A percentile compares a stretch with the other conserved stretches of the same genome.
These are phyloP conservation scores for Phaeodactylum tricornutum DNA, from an alignment of 108 stramenopile species.

Conservation along the genomic window DNA sequence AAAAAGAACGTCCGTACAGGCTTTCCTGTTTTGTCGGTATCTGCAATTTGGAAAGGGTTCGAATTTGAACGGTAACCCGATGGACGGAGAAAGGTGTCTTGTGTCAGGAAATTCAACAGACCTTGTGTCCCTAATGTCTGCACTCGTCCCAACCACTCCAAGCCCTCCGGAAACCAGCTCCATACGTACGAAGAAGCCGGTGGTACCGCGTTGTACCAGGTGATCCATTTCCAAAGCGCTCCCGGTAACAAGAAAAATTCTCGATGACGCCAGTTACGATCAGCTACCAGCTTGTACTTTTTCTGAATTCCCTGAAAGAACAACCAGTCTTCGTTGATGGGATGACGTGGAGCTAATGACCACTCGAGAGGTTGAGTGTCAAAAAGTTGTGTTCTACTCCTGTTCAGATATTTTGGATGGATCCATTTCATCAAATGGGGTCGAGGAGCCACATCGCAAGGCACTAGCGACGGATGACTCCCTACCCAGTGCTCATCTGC, in stretches of 20 bases:
- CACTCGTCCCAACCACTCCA: slow-evolving; percentile 3
- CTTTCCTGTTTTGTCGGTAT: too few species aligned
- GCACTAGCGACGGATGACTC: slow-evolving; percentile 33
- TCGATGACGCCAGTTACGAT: slow-evolving; percentile 10
- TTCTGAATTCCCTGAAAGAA: neutral
- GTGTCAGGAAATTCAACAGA: too few species aligned
- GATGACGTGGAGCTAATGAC: slow-evolving; percentile 23
- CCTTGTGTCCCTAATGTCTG: too few species aligned
- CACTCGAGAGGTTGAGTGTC: slow-evolving; percentile 12
- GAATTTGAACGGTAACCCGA: too few species aligned
- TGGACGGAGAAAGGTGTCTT: too few species aligned
- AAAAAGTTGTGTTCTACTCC: too few species aligned
- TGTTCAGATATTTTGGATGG: slow-evolving; percentile 7
- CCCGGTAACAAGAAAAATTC: slow-evolving; percentile 5
- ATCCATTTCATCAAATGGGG: neutral
- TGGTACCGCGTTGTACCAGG: neutral
- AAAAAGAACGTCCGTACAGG: too few species aligned
- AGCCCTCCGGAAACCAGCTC: slow-evolving; percentile 3
- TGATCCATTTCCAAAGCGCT: neutral
- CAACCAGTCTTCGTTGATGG: slow-evolving; percentile 13
- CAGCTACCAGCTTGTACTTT: slow-evolving; percentile 4
- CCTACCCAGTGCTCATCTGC: slow-evolving; percentile 43
- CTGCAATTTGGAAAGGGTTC: too few species aligned
- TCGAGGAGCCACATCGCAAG: slow-evolving; percentile 17
- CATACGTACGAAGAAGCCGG: neutral